Evolutionary conservation across 192 early-diverging fungal genomes (phyloP).

Genomic region (Podochytrium sp.): DNA sequence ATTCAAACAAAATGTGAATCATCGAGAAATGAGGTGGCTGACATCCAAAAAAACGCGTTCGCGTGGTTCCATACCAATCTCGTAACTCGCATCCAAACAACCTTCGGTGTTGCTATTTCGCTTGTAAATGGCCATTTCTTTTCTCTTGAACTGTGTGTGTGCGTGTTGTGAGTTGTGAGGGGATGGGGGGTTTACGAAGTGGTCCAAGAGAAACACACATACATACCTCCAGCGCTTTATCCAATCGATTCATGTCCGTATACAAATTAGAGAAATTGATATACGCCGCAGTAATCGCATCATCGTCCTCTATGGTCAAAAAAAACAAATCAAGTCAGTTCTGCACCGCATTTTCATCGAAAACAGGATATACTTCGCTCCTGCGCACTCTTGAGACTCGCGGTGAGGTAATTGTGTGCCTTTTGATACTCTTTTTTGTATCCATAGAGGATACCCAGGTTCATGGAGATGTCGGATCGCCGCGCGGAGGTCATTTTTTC

Average conservation of each 20-base stretch:
- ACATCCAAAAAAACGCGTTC: too few species aligned
- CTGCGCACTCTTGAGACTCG: neutral
- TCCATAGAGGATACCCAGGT: constrained; percentile 15
- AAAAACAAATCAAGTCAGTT: too few species aligned
- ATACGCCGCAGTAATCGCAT: neutral
- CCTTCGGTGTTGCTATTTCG: constrained; percentile 1
- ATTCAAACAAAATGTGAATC: too few species aligned
- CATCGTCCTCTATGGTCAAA: neutral
- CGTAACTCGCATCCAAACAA: neutral
- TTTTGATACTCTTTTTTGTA: neutral
- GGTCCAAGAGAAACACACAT: too few species aligned
- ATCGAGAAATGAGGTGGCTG: too few species aligned
- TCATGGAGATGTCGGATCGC: constrained; percentile 4
- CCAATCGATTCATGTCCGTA: neutral
- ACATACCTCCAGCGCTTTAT: constrained; percentile 10
- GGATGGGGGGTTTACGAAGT: too few species aligned
- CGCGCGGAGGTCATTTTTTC: neutral
- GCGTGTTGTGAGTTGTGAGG: too few species aligned
- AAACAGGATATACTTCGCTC: too few species aligned
- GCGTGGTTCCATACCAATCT: neutral
- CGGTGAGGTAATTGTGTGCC: neutral
- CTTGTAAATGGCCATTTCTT: neutral
- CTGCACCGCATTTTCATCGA: too few species aligned
- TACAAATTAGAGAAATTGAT: constrained; percentile 2
- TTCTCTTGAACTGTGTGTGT: neutral